Evolutionary conservation across 805 yeast genomes (phyloP).

Genomic region (Debaryomyces prosopidis): DNA sequence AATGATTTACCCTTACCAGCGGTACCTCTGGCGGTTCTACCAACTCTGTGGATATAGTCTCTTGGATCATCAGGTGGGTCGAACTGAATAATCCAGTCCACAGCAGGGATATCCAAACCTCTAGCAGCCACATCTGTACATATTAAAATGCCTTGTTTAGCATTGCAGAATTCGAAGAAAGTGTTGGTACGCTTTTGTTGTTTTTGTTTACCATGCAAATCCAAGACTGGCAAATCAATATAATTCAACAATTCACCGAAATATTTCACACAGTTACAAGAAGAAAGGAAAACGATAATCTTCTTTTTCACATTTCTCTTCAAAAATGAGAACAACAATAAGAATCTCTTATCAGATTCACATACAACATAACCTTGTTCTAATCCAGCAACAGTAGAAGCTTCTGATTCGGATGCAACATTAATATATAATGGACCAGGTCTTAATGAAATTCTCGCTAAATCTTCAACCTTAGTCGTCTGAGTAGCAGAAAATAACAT

Average conservation of each 20-base stretch:
- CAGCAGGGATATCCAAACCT: conserved; percentile 97
- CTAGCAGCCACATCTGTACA: conserved; percentile 99
- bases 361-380: conserved; percentile 99
- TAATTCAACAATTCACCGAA: conserved; percentile 93
- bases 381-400: conserved; percentile 92
- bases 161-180: conserved; percentile 96
- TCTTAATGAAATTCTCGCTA: conserved; percentile 93
- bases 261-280: conserved; percentile 96
- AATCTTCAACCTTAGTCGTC: conserved; percentile 96
- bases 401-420: conserved; percentile 80
- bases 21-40: conserved; percentile 96
- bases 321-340: conserved; percentile 86
- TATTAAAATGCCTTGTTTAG: conserved; percentile 86
- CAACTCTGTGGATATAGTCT: conserved; percentile 98
- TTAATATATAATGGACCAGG: conserved; percentile 93
- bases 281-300: conserved; percentile 90
- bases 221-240: conserved; percentile 95
- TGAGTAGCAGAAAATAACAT: conserved; percentile 99
- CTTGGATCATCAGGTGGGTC: conserved; percentile 99
- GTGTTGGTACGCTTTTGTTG: conserved; percentile 99
- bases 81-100: conserved; percentile 98
- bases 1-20: conserved; percentile 88
- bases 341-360: conserved; percentile 91
- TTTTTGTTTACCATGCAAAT: conserved; percentile 96
- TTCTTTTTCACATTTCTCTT: conserved; percentile 91